These are phyloP conservation scores for Lodderomyces theae DNA, from an alignment of 1,139 yeast genomes.

Conservation along the genomic window DNA sequence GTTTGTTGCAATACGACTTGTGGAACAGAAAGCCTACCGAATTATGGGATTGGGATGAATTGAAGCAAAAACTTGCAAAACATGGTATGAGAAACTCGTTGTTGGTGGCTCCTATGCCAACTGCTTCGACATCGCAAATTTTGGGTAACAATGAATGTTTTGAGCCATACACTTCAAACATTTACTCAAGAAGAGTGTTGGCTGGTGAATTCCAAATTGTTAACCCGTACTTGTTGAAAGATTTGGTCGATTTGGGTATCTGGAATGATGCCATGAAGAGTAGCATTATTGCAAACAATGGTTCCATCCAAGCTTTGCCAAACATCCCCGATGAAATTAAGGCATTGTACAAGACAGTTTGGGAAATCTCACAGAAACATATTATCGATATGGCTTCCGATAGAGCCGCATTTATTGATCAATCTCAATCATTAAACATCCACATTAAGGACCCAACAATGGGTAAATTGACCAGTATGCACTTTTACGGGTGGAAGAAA, in stretches of 20 bases:
- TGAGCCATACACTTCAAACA: slow-evolving; percentile 60
- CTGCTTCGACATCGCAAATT: slow-evolving; percentile 63
- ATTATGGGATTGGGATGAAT: slow-evolving; percentile 55
- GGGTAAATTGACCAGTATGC: slow-evolving; percentile 59
- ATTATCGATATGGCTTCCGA: slow-evolving; percentile 62
- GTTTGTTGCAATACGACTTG: slow-evolving; percentile 53
- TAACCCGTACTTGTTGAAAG: slow-evolving; percentile 53
- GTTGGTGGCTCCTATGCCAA: slow-evolving; percentile 64
- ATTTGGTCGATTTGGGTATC: slow-evolving; percentile 52
- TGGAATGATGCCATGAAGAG: slow-evolving; percentile 57
- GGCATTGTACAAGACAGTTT: slow-evolving; percentile 54
- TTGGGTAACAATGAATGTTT: slow-evolving; percentile 62
- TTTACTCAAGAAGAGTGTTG: slow-evolving; percentile 57
- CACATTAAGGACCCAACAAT: slow-evolving; percentile 55
- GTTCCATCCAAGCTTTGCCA: slow-evolving; percentile 53
- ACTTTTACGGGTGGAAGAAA: slow-evolving; percentile 61
- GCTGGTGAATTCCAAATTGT: slow-evolving; percentile 64
- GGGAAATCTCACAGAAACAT: slow-evolving; percentile 58
- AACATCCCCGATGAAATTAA: slow-evolving; percentile 52
- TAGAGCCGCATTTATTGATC: slow-evolving; percentile 59
- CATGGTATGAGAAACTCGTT: slow-evolving; percentile 58
- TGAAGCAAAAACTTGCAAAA: slow-evolving; percentile 43
- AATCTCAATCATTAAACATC: slow-evolving; percentile 59
- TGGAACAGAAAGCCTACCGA: slow-evolving; percentile 60
- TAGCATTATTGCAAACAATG: slow-evolving; percentile 50